Base-by-base conservation (phyloP, 148 eudicot species). In the Amaranthus hypochondriacus region DNA sequence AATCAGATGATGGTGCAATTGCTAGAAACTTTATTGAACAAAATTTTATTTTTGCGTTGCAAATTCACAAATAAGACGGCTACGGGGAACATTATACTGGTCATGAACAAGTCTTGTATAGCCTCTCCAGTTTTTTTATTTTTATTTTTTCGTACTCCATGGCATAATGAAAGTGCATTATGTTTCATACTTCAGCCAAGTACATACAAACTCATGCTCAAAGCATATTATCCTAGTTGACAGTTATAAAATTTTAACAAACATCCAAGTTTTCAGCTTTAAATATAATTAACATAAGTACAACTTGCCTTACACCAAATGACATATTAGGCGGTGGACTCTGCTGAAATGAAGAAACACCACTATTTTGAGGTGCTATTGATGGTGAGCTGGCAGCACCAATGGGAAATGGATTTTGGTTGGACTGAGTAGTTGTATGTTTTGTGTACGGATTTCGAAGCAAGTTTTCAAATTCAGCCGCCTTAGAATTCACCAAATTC, bases 401-500 rank as follows among this genome's bases (percentile, higher is more conserved):
- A 18, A 81, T 81, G 63, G 89, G 77, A 81, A 85, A 80, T 58
- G 86, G 72, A 72, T 68, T 88, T 52, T 71, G 88, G 49, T 82
- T 66, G 72, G 78, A 63, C 55, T 76, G 82, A 77, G 81, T 75
- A 77, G 73, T 63, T 73, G 75, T 62, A 65, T 80, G 82, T 50
- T 65, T 76, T 39, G 76, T 69, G 66, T 80, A 86, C 28, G 98
- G 93, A 77, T 86, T 87, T 9, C 73, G 86, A 65, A 84, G 73
- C 48, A 94, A 79, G 83, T 76, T 86, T 62, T 94, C 87, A 74
- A 78, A 91, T 75, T 94, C 97, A 58, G 52, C 54, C 80, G 88
- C 72, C 81, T 94, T 94, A 75, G 92, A 74, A 71, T 87, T 87
- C 18, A 86, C 78, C 66, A 94, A 75, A 84, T 49, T 92, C 85